Evolutionary conservation across 108 stramenopile species (phyloP), one percentile per base, ranked within the genome.

Genomic region (Nitzschia sp.): DNA sequence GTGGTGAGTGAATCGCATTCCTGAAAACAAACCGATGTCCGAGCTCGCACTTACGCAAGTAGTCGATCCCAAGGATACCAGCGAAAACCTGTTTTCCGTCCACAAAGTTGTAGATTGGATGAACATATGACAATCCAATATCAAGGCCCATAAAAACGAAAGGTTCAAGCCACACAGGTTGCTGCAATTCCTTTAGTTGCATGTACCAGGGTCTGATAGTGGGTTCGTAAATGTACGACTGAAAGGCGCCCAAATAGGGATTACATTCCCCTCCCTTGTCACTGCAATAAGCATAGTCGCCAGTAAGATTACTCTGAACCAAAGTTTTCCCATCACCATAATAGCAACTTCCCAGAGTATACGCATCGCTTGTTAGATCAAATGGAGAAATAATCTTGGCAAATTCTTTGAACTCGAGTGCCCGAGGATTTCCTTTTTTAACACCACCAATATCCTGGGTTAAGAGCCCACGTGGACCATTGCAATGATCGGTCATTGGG

Each of bases 21-120:
- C 38, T 13, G n/a, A n/a, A n/a, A n/a, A n/a, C n/a, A n/a, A n/a
- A n/a, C n/a, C 15, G 27, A 36, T 35, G 17, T 19, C 9, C 1
- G 53, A 25, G 4, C 31, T 41, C 35, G 17, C 4, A 52, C 60
- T 62, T 25, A 72, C 50, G 41, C 50, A 54, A 56, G 29, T 73
- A 69, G 59, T 82, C 77, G 26, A 78, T 45, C 16, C 69, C 73
- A 22, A 82, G 21, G 4, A 82, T 77, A 2, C 81, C 81, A 3
- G 44, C 47, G 68, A 82, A 82, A 22, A 78, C 58, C 30, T 71
- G 69, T 23, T 33, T n/a, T n/a, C n/a, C n/a, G 1, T 48, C 56
- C 23, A 68, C 65, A 6, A 44, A 34, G 3, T 30, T 29, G 38
- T 78, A 82, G 30, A 82, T 25, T 2, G 81, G 81, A 1, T 53